Evolutionary conservation across 345 rosid species (phyloP), one percentile per base, ranked within the genome.

Genomic region (Aquilaria yunnanensis): DNA sequence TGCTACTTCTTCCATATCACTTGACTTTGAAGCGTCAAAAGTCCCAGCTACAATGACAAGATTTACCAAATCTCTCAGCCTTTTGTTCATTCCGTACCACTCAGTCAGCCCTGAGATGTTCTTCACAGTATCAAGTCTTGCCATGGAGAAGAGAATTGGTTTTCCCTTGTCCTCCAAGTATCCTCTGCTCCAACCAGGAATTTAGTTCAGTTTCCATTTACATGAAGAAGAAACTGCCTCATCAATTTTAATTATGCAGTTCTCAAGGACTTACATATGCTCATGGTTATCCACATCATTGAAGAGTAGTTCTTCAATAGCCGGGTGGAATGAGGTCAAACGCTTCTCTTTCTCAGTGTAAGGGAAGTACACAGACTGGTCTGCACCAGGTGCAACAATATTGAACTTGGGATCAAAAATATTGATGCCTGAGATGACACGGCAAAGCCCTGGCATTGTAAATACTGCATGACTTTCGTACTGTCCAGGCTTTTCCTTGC

Each of bases 121-220:
- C 68, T 94, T 94, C 53, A 94, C 96, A 0, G 82, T 81, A 66
- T 90, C 97, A 0, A 94, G 92, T 62, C 99, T 86, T n/a, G 99
- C 97, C 99, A 94, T 94, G 5, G 99, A 90, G 81, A 94, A 88
- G 64, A 94, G 90, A 51, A 94, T 85, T 0, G 97, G 99, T 67
- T 88, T 94, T 62, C 74, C 77, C 70, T 63, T 74, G 50, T 86
- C 95, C 29, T 83, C 85, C 51, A 94, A 88, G 73, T 77, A 86
- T 65, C 99, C 97, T 60, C 97, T 90, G 86, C 70, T 67, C 30
- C 62, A 59, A 34, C 12, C 48, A 63, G 43, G 46, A 33, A 12
- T 34, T 10, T 13, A 37, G 48, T 52, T 7, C 37, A 51, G 31
- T 12, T 14, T 46, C 16, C 12, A 5, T 2, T 5, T 45, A 49